Evolutionary conservation across 805 yeast species (phyloP).

Genomic region (Teunomyces aglyptinius): DNA sequence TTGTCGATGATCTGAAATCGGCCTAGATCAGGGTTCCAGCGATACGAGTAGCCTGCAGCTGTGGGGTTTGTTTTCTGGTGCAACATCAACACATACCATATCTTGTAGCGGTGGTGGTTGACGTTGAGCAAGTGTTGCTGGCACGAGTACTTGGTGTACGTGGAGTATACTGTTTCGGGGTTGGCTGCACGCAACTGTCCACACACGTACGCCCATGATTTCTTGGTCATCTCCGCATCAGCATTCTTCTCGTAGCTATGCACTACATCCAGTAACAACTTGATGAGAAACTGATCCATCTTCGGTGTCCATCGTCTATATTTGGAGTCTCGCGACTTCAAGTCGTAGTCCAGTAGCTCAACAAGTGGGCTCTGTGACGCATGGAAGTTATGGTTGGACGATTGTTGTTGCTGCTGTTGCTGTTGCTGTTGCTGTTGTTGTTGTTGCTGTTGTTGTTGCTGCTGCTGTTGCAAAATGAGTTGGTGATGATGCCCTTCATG

Average conservation of each 20-base stretch:
- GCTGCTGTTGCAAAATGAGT: slow-evolving; percentile 5
- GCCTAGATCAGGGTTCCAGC: slow-evolving; percentile 37
- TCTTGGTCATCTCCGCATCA: slow-evolving; percentile 33
- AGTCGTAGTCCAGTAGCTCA: slow-evolving; percentile 27
- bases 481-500: slow-evolving; percentile 4
- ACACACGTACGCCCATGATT: slow-evolving; percentile 37
- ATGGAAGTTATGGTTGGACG: slow-evolving; percentile 8
- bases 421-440: slow-evolving; percentile 15
- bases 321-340: slow-evolving; percentile 35
- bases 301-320: slow-evolving; percentile 38
- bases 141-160: slow-evolving; percentile 39
- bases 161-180: slow-evolving; percentile 40
- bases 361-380: slow-evolving; percentile 11
- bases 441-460: slow-evolving; percentile 10
- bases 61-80: slow-evolving; percentile 23
- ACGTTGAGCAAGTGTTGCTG: slow-evolving; percentile 38
- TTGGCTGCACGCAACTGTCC: slow-evolving; percentile 35
- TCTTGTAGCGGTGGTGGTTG: slow-evolving; percentile 33
- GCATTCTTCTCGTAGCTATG: slow-evolving; percentile 33
- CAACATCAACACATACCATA: slow-evolving; percentile 34
- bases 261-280: slow-evolving; percentile 33
- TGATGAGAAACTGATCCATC: slow-evolving; percentile 35
- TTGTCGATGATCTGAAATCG: slow-evolving; percentile 32
- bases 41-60: slow-evolving; percentile 24
- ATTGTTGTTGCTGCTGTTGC: slow-evolving; percentile 10